Evolutionary conservation across 108 stramenopile genomes (phyloP), one percentile per base, ranked within the genome.

Genomic region (Nitzschia sp.): DNA sequence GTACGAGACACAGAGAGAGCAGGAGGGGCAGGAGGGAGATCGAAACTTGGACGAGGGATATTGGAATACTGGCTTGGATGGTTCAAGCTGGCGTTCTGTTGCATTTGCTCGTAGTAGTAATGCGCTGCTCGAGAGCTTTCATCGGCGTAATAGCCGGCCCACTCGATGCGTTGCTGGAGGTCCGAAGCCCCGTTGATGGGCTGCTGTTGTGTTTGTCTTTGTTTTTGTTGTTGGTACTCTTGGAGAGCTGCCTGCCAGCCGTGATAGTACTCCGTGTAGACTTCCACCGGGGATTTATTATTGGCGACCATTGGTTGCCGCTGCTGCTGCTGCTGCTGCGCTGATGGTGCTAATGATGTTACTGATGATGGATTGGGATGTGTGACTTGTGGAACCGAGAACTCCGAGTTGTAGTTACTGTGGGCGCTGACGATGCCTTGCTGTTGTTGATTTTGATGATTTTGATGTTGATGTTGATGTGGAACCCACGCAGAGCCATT

Each of bases 61-160:
- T 75, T 50, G 30, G 88, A 79, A 63, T 77, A 72, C 33, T 48
- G 57, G 48, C 21, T 8, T 11, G 4, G 48, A 21, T 13, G 38
- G 38, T 41, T 13, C 38, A 41, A 6, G 9, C 38, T 13, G 38
- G 13, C 9, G 13, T 13, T 6, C 13, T 13, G 13, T 6, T 41
- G 6, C 38, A 41, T 41, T n/a, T 52, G 28, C 30, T 56, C 30
- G 17, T 75, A 68, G 53, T 81, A 87, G 71, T 79, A 84, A 71
- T 90, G 89, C 9, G 89, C 89, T 47, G 85, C 80, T 38, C 82
- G 70, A 47, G 72, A 71, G 29, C 77, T 70, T 47, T 80, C 66
- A 23, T 80, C 69, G 0, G 85, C 73, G 38, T 87, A 87, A 52
- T 90, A 87, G 50, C 67, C 67, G 3, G 84, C 84, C 89, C 89